Evolutionary conservation across 2,329 filamentous ascomycete genomes (phyloP).

Genomic region (Penicillium sumatraense): DNA sequence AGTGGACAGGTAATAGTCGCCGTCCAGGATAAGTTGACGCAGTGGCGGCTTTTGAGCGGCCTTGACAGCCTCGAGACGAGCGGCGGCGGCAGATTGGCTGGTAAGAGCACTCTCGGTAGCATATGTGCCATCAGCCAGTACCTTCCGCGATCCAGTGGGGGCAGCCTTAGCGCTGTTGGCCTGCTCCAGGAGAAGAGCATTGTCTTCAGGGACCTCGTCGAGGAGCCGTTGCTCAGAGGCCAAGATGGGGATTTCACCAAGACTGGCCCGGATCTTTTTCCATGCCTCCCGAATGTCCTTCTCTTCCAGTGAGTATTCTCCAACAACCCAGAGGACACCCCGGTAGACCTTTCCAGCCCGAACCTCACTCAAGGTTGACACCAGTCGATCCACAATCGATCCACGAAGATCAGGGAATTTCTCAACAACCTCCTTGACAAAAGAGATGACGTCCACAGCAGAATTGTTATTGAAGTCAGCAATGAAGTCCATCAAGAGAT

Average conservation of each 20-base stretch:
- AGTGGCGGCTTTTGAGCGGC: conserved; percentile 95
- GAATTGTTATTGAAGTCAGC: conserved; percentile 97
- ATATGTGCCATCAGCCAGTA: conserved; percentile 95
- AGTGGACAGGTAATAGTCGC: conserved; percentile 93
- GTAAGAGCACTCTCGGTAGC: conserved; percentile 96
- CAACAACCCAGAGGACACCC: conserved; percentile 95
- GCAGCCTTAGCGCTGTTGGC: conserved; percentile 80
- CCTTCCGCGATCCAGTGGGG: conserved; percentile 83
- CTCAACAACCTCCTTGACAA: conserved; percentile 98
- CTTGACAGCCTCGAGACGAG: conserved; percentile 94
- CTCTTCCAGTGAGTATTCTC: conserved; percentile 93
- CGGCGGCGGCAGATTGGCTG: conserved; percentile 85
- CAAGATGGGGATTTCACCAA: conserved; percentile 96
- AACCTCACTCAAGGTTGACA: conserved; percentile 89
- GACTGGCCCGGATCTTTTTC: conserved; percentile 90
- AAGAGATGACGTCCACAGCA: conserved; percentile 95
- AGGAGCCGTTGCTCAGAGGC: conserved; percentile 91
- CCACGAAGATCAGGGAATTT: conserved; percentile 90
- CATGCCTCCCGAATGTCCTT: conserved; percentile 94
- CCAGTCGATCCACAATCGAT: conserved; percentile 84
- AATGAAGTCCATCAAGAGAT: conserved; percentile 98
- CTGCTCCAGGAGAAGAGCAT: conserved; percentile 68
- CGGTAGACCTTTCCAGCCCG: conserved; percentile 96
- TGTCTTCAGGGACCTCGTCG: conserved; percentile 76
- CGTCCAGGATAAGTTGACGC: conserved; percentile 91